phyloP scores from a whole-genome alignment of 2,329 filamentous ascomycete genomes.

The Colletotrichum incanum region DNA sequence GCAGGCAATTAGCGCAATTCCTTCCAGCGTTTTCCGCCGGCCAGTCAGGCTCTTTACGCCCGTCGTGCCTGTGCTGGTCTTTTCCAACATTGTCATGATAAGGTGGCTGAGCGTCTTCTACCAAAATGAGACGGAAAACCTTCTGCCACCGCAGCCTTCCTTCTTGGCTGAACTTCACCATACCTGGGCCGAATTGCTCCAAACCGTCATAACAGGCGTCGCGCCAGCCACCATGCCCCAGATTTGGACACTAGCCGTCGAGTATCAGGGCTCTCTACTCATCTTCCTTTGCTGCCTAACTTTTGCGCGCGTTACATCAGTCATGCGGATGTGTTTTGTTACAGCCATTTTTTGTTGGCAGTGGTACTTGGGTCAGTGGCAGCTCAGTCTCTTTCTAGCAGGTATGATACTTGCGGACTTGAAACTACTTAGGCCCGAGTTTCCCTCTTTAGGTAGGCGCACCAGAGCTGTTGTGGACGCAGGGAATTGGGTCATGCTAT shows the following conservation, averaged over 20 bases:
- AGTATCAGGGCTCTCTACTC: slow-evolving; percentile 71
- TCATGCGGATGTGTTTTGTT: slow-evolving; percentile 57
- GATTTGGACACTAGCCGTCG: slow-evolving; percentile 75
- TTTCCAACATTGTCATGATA: slow-evolving; percentile 52
- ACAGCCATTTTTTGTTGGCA: slow-evolving; percentile 61
- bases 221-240: slow-evolving; percentile 67
- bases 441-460: background rate
- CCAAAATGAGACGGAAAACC: slow-evolving; percentile 54
- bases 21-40: slow-evolving; percentile 68
- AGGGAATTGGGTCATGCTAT: background rate
- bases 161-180: slow-evolving; percentile 60
- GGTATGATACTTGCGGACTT: slow-evolving; percentile 19
- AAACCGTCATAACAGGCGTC: slow-evolving; percentile 51
- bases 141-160: background rate
- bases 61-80: background rate
- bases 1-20: slow-evolving; percentile 61
- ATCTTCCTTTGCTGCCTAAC: slow-evolving; percentile 70
- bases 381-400: slow-evolving; percentile 24
- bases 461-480: background rate
- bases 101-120: slow-evolving; percentile 64
- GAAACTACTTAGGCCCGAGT: background rate
- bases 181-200: slow-evolving; percentile 62
- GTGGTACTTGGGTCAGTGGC: slow-evolving; percentile 44
- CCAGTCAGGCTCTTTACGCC: slow-evolving; percentile 68
- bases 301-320: slow-evolving; percentile 61